Evolutionary conservation across 495 filamentous ascomycete genomes (phyloP).

Genomic region (Aspergillus haitiensis): DNA sequence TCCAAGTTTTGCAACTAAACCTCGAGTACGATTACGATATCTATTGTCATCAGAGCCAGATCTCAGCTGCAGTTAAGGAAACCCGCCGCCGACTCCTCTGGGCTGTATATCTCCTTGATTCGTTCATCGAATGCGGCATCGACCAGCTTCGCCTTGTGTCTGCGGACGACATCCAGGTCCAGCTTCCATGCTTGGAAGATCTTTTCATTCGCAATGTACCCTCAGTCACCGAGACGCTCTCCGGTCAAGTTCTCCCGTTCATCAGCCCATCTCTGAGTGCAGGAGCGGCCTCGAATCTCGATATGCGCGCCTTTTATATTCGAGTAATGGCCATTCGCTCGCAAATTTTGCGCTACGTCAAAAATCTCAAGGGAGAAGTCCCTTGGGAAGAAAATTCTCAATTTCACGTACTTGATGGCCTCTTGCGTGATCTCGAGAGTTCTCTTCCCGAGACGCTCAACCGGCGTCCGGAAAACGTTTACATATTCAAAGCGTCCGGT

Average conservation of each 20-base stretch:
- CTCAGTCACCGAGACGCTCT: background rate
- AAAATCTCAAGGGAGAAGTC: background rate
- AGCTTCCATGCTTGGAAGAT: background rate
- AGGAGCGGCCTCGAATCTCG: background rate
- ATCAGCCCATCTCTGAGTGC: background rate
- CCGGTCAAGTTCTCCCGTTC: background rate
- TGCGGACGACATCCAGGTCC: background rate
- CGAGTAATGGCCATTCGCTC: background rate
- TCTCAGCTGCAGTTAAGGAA: background rate
- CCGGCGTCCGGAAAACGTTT: background rate
- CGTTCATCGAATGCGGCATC: conserved; percentile 1
- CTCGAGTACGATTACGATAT: conserved; percentile 1
- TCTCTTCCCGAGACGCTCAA: background rate
- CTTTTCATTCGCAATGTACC: background rate
- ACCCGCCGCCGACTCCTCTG: conserved; percentile 1
- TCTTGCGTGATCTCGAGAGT: background rate
- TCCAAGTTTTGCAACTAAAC: background rate
- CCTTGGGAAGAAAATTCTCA: conserved; percentile 1
- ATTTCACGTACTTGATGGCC: background rate
- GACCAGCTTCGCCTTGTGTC: background rate
- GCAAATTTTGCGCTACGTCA: background rate
- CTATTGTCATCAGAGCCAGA: background rate
- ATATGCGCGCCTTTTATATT: conserved; percentile 1
- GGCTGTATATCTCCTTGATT: background rate
- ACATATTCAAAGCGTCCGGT: background rate